Evolutionary conservation across 768 basidiomycete genomes (phyloP).

Genomic region (Mycena venus): DNA sequence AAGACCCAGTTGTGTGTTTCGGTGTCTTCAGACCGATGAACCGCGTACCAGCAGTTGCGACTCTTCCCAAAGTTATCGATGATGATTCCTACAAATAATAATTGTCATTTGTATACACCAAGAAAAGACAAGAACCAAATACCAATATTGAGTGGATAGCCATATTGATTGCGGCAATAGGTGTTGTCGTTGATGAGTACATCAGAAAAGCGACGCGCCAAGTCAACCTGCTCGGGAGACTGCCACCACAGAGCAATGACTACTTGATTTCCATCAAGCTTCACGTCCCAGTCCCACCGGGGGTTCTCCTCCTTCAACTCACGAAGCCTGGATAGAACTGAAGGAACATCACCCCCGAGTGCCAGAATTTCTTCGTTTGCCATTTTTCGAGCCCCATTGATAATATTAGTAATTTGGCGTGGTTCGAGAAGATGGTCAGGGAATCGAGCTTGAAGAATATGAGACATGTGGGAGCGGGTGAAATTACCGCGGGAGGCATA

Average conservation of each 20-base stretch:
- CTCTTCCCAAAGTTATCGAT: too few species aligned
- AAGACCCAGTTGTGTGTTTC: too few species aligned
- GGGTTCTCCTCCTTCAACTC: slow-evolving; percentile 21
- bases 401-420: slow-evolving; percentile 46
- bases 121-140: too few species aligned
- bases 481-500: slow-evolving; percentile 9
- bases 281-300: too few species aligned
- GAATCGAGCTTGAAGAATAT: slow-evolving; percentile 20
- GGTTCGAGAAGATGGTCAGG: slow-evolving; percentile 40
- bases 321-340: slow-evolving; percentile 43
- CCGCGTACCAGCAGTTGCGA: too few species aligned
- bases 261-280: slow-evolving; percentile 32
- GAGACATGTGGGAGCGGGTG: not conserved
- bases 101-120: too few species aligned
- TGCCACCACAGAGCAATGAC: slow-evolving; percentile 48
- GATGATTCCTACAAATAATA: too few species aligned
- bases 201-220: slow-evolving; percentile 40
- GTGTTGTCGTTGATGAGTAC: slow-evolving; percentile 48
- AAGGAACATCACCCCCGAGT: slow-evolving; percentile 44
- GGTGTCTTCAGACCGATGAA: too few species aligned
- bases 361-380: slow-evolving; percentile 30
- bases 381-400: slow-evolving; percentile 33
- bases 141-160: too few species aligned
- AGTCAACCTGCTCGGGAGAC: slow-evolving; percentile 42
- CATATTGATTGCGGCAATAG: slow-evolving; percentile 40